Evolutionary conservation across 768 basidiomycete genomes (phyloP).

Genomic region (Suillus americanus): DNA sequence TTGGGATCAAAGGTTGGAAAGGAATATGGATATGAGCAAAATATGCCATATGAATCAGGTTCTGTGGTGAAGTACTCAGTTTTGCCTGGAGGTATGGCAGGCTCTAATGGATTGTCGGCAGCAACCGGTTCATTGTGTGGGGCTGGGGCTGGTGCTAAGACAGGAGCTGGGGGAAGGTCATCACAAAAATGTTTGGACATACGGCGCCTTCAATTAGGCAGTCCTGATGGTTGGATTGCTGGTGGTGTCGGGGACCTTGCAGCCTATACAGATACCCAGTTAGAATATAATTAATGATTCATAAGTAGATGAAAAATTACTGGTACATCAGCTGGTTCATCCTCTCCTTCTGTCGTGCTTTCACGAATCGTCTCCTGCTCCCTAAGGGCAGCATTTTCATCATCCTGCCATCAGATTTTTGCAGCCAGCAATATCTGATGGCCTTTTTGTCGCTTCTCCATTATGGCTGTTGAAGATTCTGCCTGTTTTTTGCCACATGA

Average conservation of each 20-base stretch:
- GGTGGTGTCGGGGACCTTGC: not conserved
- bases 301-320: too few relatives aligned
- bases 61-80: too few relatives aligned
- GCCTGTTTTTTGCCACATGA: too few relatives aligned
- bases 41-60: not conserved
- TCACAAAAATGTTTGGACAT: not conserved
- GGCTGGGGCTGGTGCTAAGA: not conserved
- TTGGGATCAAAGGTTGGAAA: not conserved
- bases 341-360: not conserved
- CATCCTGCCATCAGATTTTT: too few relatives aligned
- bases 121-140: not conserved
- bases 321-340: too few relatives aligned
- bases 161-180: not conserved
- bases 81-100: not conserved
- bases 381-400: not conserved
- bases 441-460: too few relatives aligned
- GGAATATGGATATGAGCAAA: not conserved
- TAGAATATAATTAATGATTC: too few relatives aligned
- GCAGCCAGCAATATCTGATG: too few relatives aligned
- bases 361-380: not conserved
- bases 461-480: too few relatives aligned
- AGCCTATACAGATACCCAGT: not conserved
- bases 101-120: not conserved
- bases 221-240: not conserved
- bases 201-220: not conserved